Evolutionary conservation across 495 filamentous ascomycete species (phyloP).

Genomic region (Podospora didyma): DNA sequence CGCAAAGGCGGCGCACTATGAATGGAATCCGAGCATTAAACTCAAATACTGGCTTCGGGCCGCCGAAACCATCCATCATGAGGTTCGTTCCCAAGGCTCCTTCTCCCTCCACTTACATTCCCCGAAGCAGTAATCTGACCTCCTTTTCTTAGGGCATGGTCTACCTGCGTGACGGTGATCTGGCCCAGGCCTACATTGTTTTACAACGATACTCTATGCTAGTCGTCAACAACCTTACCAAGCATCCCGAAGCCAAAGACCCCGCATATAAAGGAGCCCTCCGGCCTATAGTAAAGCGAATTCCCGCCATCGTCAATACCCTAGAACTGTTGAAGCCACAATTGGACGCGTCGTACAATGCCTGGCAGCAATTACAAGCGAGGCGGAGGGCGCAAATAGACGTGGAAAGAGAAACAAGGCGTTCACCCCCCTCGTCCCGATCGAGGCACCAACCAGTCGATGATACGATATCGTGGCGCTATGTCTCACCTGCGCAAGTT

Average conservation of each 20-base stretch:
- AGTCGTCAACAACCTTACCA: conserved; percentile 55
- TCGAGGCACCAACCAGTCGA: conserved; percentile 37
- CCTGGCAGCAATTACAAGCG: conserved; percentile 26
- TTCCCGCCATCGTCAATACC: conserved; percentile 41
- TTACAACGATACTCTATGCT: conserved; percentile 78
- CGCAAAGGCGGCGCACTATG: conserved; percentile 65
- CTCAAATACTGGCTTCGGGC: conserved; percentile 81
- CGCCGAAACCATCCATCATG: conserved; percentile 68
- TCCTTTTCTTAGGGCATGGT: conserved; percentile 43
- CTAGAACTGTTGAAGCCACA: conserved; percentile 52
- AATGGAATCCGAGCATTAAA: conserved; percentile 70
- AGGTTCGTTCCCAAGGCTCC: conserved; percentile 53
- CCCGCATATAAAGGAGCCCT: conserved; percentile 28
- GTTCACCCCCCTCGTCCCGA: conserved; percentile 17
- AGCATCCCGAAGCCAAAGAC: conserved; percentile 63
- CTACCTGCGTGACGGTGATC: conserved; percentile 80
- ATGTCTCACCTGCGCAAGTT: conserved; percentile 31
- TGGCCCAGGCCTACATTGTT: conserved; percentile 81
- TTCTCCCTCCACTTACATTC: neutral
- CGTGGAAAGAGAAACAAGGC: conserved; percentile 1
- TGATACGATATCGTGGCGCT: conserved; percentile 43
- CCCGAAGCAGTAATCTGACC: neutral
- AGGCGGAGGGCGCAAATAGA: conserved; percentile 9
- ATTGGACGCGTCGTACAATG: conserved; percentile 31
- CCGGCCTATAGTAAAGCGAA: conserved; percentile 20